Evolutionary conservation across 2,329 filamentous ascomycete genomes (phyloP).

Genomic region (Exserohilum rostratum): DNA sequence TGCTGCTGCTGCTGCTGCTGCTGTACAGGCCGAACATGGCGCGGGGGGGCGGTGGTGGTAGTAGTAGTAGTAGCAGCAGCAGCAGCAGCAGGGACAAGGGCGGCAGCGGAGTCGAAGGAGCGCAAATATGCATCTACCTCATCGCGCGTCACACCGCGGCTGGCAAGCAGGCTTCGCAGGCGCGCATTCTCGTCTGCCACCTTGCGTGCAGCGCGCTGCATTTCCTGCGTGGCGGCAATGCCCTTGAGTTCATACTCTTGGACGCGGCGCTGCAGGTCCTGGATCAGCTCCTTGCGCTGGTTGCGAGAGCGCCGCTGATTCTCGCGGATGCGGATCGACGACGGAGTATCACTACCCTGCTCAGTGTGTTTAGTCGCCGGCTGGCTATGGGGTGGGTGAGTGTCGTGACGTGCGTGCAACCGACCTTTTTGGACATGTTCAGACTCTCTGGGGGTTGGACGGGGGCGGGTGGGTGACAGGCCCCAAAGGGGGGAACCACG

Average conservation of each 20-base stretch:
- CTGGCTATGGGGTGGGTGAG: neutral
- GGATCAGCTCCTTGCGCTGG: slow-evolving; percentile 71
- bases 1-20: neutral
- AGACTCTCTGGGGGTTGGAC: neutral
- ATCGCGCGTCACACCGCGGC: slow-evolving; percentile 26
- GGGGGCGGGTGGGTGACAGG: neutral
- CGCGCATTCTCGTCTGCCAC: slow-evolving; percentile 71
- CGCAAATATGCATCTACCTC: slow-evolving; percentile 30
- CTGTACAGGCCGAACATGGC: neutral
- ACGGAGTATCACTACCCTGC: slow-evolving; percentile 38
- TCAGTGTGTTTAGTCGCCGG: neutral
- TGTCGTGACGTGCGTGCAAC: neutral
- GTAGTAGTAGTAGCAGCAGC: neutral
- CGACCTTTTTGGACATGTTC: slow-evolving; percentile 11
- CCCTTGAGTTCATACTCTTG: slow-evolving; percentile 67
- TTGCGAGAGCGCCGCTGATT: slow-evolving; percentile 76
- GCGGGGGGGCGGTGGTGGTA: neutral
- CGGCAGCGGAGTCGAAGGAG: slow-evolving; percentile 11
- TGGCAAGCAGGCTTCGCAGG: slow-evolving; percentile 62
- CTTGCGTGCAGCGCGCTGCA: slow-evolving; percentile 70
- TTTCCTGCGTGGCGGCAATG: slow-evolving; percentile 68
- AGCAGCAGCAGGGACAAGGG: neutral
- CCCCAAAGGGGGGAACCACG: neutral
- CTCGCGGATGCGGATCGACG: slow-evolving; percentile 65
- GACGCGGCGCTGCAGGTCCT: slow-evolving; percentile 68